These are phyloP conservation scores for Aspergillus homomorphus DNA, from an alignment of 495 filamentous ascomycete genomes.

Conservation along the genomic window DNA sequence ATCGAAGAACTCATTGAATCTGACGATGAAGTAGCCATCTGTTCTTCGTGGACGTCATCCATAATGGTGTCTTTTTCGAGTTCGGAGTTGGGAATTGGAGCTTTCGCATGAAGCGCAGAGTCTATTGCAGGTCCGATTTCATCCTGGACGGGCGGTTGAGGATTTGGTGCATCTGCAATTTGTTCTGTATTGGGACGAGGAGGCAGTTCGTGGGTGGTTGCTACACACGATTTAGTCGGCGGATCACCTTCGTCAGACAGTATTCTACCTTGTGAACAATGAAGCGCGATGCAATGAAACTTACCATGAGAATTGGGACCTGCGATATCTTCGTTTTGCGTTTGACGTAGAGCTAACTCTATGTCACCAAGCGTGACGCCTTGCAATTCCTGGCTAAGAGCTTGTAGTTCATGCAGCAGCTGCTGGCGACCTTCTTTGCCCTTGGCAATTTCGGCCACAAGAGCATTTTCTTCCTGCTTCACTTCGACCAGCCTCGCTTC, in stretches of 20 bases:
- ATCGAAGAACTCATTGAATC: slow-evolving; percentile 40
- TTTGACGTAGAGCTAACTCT: slow-evolving; percentile 35
- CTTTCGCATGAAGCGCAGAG: background rate
- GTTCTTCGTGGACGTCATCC: slow-evolving; percentile 9
- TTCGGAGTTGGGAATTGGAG: background rate
- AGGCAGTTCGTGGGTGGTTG: background rate
- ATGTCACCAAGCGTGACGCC: slow-evolving; percentile 40
- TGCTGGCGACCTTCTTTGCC: slow-evolving; percentile 34
- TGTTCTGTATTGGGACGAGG: background rate
- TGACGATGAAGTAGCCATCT: slow-evolving; percentile 18
- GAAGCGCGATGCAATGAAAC: slow-evolving; percentile 6
- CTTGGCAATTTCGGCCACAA: slow-evolving; percentile 58
- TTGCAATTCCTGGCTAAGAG: slow-evolving; percentile 46
- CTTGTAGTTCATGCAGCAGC: slow-evolving; percentile 55
- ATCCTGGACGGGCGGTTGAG: background rate
- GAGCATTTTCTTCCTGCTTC: slow-evolving; percentile 53
- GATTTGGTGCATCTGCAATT: background rate
- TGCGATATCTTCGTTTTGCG: slow-evolving; percentile 23
- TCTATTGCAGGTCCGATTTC: background rate
- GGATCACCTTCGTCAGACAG: background rate
- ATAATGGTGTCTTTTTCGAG: background rate
- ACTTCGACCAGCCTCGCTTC: slow-evolving; percentile 51
- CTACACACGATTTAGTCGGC: slow-evolving; percentile 3
- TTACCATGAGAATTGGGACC: slow-evolving; percentile 31
- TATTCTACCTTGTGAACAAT: background rate